Evolutionary conservation across 2,329 filamentous ascomycete species (phyloP).

Genomic region (Raffaelea arxii): DNA sequence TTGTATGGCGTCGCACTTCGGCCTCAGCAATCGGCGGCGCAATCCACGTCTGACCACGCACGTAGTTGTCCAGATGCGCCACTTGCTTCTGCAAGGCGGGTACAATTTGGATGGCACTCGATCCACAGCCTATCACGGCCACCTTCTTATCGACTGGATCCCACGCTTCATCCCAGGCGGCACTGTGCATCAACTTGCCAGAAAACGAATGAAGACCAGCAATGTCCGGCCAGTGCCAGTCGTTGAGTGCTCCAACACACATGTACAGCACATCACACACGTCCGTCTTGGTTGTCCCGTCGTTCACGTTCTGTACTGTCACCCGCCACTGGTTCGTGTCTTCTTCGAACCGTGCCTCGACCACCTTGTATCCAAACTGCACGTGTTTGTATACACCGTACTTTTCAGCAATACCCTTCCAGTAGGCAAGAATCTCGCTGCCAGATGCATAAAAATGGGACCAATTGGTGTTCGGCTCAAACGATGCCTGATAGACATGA

Average conservation of each 20-base stretch:
- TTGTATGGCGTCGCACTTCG: neutral
- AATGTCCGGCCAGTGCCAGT: slow-evolving; percentile 34
- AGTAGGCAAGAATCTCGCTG: slow-evolving; percentile 10
- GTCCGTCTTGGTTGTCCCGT: slow-evolving; percentile 2
- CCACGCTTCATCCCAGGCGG: slow-evolving; percentile 14
- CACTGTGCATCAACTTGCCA: slow-evolving; percentile 11
- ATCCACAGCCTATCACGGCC: slow-evolving; percentile 11
- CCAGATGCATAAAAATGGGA: slow-evolving; percentile 8
- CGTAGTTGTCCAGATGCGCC: slow-evolving; percentile 15
- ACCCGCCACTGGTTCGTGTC: slow-evolving; percentile 6
- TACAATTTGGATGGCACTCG: slow-evolving; percentile 14
- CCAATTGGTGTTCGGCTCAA: slow-evolving; percentile 11
- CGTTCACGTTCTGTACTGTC: slow-evolving; percentile 2
- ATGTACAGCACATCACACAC: slow-evolving; percentile 39
- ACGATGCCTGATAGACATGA: slow-evolving; percentile 12
- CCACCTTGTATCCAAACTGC: slow-evolving; percentile 6
- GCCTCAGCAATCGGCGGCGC: neutral
- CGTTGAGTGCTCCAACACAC: slow-evolving; percentile 36
- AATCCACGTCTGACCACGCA: slow-evolving; percentile 5
- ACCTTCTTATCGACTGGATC: slow-evolving; percentile 7
- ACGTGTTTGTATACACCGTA: slow-evolving; percentile 8
- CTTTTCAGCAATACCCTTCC: slow-evolving; percentile 4
- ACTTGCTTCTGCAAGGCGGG: slow-evolving; percentile 25
- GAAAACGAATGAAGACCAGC: slow-evolving; percentile 9
- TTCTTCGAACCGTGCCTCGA: slow-evolving; percentile 9